Evolutionary conservation across 73 alveolate species (phyloP), one percentile per base, ranked within the genome.

Genomic region (Stentor coeruleus): DNA sequence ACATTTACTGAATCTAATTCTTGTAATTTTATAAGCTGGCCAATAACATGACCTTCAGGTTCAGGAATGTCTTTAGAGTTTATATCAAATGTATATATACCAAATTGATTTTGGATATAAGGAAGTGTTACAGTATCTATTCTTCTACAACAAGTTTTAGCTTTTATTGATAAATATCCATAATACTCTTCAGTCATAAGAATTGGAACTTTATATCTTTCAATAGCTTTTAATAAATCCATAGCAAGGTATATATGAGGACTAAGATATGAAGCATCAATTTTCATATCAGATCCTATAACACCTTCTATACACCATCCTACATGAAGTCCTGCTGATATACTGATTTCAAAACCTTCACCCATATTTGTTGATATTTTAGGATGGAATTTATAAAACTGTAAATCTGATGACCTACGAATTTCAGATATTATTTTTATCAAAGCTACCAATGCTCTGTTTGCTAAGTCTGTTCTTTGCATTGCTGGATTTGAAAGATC

Each of bases 231-330:
- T 82, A 92, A 97, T 39, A 95, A 80, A 37, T 93, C 40, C 75
- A 88, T 84, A 11, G 96, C 93, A 84, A 95, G 87, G 74, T 84
- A 80, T 30, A 91, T 84, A 79, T 95, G 94, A 36, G 98, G 95
- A n/a, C 95, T 80, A 74, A 95, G 85, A 80, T 95, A 95, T 38
- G 96, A 85, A 11, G 99, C 98, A 88, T 95, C 99, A 2, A 95
- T 93, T 85, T 95, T 95, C 39, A 80, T 84, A 82, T 93, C 96
- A 3, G 98, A 92, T 31, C 99, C 99, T 15, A 95, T 95, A 1
- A 95, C 98, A 36, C 99, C 98, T 91, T 95, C 99, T 42, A 95
- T 93, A 0, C 98, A 90, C 93, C 95, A 95, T 3, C 99, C 99
- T 88, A 93, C 81, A 81, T 95, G 99, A 15, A 95, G 73, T 20